phyloP scores from a whole-genome alignment of 257 asterid genomes.

The Solanum commersonii region DNA sequence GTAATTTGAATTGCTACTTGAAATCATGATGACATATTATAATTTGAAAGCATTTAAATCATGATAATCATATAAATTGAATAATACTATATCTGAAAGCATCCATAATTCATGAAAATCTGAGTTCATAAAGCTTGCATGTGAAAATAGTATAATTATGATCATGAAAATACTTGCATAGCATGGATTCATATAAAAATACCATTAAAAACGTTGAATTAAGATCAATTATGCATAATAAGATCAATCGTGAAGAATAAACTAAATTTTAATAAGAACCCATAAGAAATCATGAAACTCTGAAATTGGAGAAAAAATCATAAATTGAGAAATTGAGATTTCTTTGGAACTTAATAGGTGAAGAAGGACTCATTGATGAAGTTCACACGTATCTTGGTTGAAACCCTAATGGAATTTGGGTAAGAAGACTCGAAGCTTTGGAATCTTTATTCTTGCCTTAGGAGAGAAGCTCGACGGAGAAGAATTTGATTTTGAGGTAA shows the following conservation, averaged over 20 bases:
- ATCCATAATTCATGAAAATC: neutral
- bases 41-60: too few relatives aligned
- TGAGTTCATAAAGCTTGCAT: neutral
- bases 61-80: too few relatives aligned
- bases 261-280: neutral
- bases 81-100: too few relatives aligned
- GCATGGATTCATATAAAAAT: neutral
- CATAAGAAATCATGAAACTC: neutral
- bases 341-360: neutral
- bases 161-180: neutral
- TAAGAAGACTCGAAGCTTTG: neutral
- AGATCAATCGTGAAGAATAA: neutral
- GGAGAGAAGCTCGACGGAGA: neutral
- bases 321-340: neutral
- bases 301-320: neutral
- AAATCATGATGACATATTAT: too few relatives aligned
- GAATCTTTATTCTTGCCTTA: neutral
- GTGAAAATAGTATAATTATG: neutral
- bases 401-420: too few relatives aligned
- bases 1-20: too few relatives aligned
- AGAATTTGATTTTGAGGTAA: neutral
- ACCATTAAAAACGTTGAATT: neutral
- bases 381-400: neutral
- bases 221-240: neutral
- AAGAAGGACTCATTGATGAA: neutral